phyloP scores from a whole-genome alignment of 306 rosid genomes.

The Quercus aquifolioides region DNA sequence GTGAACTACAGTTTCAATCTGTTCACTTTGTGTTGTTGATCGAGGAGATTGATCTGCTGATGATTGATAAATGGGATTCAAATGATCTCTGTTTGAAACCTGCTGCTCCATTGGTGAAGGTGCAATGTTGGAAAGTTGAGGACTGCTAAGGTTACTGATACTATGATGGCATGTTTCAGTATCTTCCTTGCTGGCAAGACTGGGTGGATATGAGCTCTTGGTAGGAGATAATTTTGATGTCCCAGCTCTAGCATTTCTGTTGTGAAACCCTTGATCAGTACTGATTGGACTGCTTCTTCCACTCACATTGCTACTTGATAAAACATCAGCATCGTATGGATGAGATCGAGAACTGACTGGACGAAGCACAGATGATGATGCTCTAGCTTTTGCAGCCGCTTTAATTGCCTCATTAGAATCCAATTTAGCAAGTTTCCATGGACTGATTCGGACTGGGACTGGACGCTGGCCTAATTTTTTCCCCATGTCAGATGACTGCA shows the following conservation, averaged over 20 bases:
- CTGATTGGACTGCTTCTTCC: slow-evolving; percentile 77
- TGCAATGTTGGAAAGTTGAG: slow-evolving; percentile 52
- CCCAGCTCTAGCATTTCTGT: slow-evolving; percentile 47
- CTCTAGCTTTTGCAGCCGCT: slow-evolving; percentile 80
- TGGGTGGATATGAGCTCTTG: slow-evolving; percentile 67
- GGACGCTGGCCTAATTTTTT: slow-evolving; percentile 51
- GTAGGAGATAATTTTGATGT: slow-evolving; percentile 61
- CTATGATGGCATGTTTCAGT: slow-evolving; percentile 48
- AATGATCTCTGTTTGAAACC: slow-evolving; percentile 44
- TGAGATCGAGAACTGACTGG: slow-evolving; percentile 57
- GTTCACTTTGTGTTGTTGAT: slow-evolving; percentile 44
- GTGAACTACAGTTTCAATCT: slow-evolving; percentile 27
- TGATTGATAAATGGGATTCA: slow-evolving; percentile 66
- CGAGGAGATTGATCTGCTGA: slow-evolving; percentile 45
- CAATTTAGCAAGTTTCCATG: slow-evolving; percentile 87
- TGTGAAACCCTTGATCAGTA: slow-evolving; percentile 51
- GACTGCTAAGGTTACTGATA: slow-evolving; percentile 69
- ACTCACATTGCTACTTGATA: slow-evolving; percentile 70
- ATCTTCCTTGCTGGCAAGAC: slow-evolving; percentile 73
- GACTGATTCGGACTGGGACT: slow-evolving; percentile 64
- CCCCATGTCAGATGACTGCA: slow-evolving; percentile 53
- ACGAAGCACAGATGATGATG: slow-evolving; percentile 87
- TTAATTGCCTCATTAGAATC: slow-evolving; percentile 73
- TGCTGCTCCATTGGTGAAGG: slow-evolving; percentile 49
- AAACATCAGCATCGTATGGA: slow-evolving; percentile 49